phyloP scores from a whole-genome alignment of 495 filamentous ascomycete genomes.

The Physcia stellaris region DNA sequence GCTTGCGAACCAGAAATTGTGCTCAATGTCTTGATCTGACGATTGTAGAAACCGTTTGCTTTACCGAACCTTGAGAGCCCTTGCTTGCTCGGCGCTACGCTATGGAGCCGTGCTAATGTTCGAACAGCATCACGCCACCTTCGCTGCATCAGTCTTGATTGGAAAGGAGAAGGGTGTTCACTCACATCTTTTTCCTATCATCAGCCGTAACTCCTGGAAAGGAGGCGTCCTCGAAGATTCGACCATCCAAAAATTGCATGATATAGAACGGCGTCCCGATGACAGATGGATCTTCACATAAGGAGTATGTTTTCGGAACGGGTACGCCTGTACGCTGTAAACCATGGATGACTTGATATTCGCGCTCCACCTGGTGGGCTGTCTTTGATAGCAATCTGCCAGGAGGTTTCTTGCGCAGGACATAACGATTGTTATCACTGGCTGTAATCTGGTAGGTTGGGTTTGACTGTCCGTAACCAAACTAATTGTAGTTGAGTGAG shows the following conservation, averaged over 20 bases:
- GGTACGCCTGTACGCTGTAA: conserved; percentile 69
- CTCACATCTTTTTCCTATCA: conserved; percentile 56
- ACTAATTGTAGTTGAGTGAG: conserved; percentile 35
- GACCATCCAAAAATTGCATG: conserved; percentile 85
- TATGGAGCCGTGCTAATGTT: conserved; percentile 78
- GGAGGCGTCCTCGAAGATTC: conserved; percentile 79
- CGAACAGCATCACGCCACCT: conserved; percentile 74
- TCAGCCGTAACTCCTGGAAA: conserved; percentile 58
- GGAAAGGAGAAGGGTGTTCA: background rate
- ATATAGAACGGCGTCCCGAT: conserved; percentile 92
- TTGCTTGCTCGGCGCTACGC: conserved; percentile 49
- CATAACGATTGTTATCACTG: conserved; percentile 51
- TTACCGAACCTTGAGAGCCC: conserved; percentile 63
- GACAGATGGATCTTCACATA: conserved; percentile 68
- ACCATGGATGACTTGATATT: conserved; percentile 81
- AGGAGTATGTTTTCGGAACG: conserved; percentile 68
- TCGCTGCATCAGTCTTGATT: conserved; percentile 6
- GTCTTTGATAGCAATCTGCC: conserved; percentile 83
- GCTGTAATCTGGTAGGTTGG: conserved; percentile 84
- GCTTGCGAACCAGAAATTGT: conserved; percentile 70
- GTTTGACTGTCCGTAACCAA: conserved; percentile 94
- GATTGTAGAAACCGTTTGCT: conserved; percentile 63
- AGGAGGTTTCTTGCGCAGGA: conserved; percentile 91
- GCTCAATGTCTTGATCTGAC: conserved; percentile 72
- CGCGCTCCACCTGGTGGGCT: conserved; percentile 90